These are phyloP conservation scores for Cordyceps javanica DNA, from an alignment of 2,329 filamentous ascomycete species.

Conservation along the genomic window DNA sequence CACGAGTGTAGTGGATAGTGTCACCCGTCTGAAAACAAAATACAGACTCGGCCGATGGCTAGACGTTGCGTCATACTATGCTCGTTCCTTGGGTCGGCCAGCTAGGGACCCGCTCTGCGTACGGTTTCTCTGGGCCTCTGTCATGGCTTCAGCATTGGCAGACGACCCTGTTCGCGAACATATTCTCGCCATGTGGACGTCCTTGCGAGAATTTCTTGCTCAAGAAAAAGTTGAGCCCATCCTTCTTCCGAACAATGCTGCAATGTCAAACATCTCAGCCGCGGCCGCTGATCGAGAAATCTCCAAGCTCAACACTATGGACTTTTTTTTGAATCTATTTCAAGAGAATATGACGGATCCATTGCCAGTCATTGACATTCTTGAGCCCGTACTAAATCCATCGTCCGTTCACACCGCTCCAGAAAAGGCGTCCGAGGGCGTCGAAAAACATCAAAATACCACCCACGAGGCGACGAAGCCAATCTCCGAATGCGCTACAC, in stretches of 20 bases:
- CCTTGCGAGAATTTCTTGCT: constrained; percentile 45
- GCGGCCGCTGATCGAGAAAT: constrained; percentile 85
- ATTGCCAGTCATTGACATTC: constrained; percentile 76
- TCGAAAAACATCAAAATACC: constrained; percentile 4
- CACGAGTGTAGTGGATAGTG: constrained; percentile 46
- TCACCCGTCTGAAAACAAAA: constrained; percentile 43
- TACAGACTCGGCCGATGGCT: constrained; percentile 47
- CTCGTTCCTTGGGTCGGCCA: constrained; percentile 29
- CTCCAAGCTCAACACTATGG: constrained; percentile 87
- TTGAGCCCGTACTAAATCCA: constrained; percentile 87
- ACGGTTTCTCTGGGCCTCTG: constrained; percentile 53
- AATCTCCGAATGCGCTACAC: constrained; percentile 46
- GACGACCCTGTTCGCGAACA: constrained; percentile 51
- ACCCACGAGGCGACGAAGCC: constrained; percentile 25
- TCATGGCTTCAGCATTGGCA: constrained; percentile 45
- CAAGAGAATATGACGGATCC: constrained; percentile 76
- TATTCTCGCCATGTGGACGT: constrained; percentile 52
- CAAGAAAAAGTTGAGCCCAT: constrained; percentile 40
- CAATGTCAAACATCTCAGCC: constrained; percentile 81
- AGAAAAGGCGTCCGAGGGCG: constrained; percentile 4
- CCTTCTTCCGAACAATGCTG: constrained; percentile 72
- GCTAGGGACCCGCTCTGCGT: constrained; percentile 35
- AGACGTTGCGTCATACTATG: constrained; percentile 40
- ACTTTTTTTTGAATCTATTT: constrained; percentile 90
- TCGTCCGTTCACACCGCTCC: constrained; percentile 41